Conservation (phyloP, 768 basidiomycete genomes). For the Amyloporia xantha region DNA sequence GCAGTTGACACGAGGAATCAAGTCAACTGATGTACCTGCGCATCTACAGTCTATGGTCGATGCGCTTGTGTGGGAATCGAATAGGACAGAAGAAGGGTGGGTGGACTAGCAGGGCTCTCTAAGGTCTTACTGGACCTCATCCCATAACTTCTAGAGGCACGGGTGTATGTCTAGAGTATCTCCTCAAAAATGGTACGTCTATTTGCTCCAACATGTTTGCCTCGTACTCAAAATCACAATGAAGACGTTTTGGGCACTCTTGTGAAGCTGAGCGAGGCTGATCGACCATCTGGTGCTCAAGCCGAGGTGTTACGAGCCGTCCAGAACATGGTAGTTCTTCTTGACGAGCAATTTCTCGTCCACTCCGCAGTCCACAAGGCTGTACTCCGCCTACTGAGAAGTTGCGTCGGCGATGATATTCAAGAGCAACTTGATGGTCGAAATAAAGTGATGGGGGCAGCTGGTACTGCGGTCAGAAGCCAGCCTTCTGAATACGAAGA, state of each 20-base stretch:
- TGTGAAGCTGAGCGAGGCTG: conserved; percentile 78
- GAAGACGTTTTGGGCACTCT: conserved; percentile 79
- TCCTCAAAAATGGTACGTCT: conserved; percentile 74
- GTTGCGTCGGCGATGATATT: conserved; percentile 87
- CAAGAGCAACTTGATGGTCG: conserved; percentile 82
- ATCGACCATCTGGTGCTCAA: conserved; percentile 86
- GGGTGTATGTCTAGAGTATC: conserved; percentile 85
- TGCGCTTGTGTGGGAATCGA: conserved; percentile 79
- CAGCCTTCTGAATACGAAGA: conserved; percentile 86
- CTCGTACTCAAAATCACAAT: neutral
- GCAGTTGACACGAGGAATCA: conserved; percentile 75
- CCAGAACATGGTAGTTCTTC: conserved; percentile 83
- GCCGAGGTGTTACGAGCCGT: conserved; percentile 82
- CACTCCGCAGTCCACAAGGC: conserved; percentile 89
- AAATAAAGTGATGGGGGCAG: conserved; percentile 76
- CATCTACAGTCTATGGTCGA: conserved; percentile 79
- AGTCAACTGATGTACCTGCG: conserved; percentile 72
- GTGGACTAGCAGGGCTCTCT: conserved; percentile 23
- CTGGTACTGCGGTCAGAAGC: conserved; percentile 56
- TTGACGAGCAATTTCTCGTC: conserved; percentile 91
- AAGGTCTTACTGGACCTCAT: conserved; percentile 2
- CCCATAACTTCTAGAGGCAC: conserved; percentile 49
- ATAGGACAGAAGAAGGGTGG: conserved; percentile 81
- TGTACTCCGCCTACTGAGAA: conserved; percentile 75
- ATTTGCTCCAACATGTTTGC: neutral